A percentile compares a stretch with the other conserved stretches of the same genome.
phyloP scores from a whole-genome alignment of 768 basidiomycete genomes.

The Mrakia hoshinonis region DNA sequence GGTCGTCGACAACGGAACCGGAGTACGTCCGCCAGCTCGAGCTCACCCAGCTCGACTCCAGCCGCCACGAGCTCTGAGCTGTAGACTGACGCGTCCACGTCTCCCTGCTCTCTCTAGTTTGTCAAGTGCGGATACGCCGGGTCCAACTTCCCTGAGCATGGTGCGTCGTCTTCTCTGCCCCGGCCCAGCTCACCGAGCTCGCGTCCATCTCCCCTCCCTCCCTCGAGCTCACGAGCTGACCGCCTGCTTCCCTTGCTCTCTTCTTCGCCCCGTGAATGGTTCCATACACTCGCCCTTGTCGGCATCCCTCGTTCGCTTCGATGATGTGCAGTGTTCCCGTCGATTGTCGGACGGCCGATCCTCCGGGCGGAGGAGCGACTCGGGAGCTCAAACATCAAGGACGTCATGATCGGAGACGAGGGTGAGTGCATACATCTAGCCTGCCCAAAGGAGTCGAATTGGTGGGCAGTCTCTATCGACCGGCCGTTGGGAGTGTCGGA shows the following conservation, averaged over 20 bases:
- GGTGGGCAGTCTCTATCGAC: not conserved
- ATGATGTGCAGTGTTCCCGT: conserved; percentile 68
- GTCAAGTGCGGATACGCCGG: conserved; percentile 86
- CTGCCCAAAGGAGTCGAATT: not conserved
- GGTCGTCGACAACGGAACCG: conserved; percentile 83
- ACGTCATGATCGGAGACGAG: conserved; percentile 98
- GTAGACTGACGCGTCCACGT: not conserved
- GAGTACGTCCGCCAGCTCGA: conserved; percentile 48
- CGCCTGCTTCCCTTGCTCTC: not conserved
- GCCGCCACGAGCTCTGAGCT: not conserved
- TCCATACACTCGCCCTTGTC: not conserved
- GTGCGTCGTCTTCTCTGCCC: conserved; percentile 44
- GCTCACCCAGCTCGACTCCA: not conserved
- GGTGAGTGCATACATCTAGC: conserved; percentile 4
- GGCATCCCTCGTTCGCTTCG: not conserved
- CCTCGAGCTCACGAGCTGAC: not conserved
- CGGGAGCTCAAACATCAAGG: conserved; percentile 75
- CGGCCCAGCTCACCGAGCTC: not conserved
- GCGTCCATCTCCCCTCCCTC: not conserved
- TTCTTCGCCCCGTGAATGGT: not conserved
- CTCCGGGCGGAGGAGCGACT: conserved; percentile 94
- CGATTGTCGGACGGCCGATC: conserved; percentile 92
- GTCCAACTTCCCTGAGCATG: conserved; percentile 90
- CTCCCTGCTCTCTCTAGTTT: conserved; percentile 48
- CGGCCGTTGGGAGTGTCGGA: not conserved